Percentiles rank a stretch among this genome's conserved stretches.
phyloP scores from a whole-genome alignment of 2,329 filamentous ascomycete genomes.

The Hypomyces perniciosus region DNA sequence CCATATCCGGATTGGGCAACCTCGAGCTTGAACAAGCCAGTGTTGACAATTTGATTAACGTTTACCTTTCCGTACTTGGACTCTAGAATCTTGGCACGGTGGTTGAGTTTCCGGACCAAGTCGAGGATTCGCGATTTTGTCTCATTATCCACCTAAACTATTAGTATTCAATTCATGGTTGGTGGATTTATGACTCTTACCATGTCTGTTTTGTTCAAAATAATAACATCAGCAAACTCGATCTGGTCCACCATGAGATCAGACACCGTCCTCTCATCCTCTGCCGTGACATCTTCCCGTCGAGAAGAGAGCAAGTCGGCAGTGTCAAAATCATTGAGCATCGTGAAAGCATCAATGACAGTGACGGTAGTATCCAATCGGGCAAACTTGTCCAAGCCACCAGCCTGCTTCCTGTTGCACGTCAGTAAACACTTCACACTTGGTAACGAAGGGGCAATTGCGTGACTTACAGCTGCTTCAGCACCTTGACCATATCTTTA shows the following conservation, averaged over 20 bases:
- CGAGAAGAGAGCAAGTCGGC: constrained; percentile 60
- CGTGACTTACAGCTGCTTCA: constrained; percentile 30
- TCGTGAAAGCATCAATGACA: constrained; percentile 66
- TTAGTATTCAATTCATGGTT: not conserved
- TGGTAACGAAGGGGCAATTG: too few species aligned
- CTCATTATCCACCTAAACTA: constrained; percentile 30
- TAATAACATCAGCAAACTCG: constrained; percentile 68
- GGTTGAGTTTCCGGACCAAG: constrained; percentile 58
- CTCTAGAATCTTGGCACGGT: constrained; percentile 58
- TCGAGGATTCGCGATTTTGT: constrained; percentile 42
- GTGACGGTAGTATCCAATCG: constrained; percentile 66
- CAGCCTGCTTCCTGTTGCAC: constrained; percentile 40
- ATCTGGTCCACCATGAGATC: constrained; percentile 73
- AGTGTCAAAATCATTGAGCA: constrained; percentile 67
- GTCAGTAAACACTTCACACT: not conserved
- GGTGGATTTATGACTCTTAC: constrained; percentile 30
- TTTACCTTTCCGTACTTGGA: constrained; percentile 54
- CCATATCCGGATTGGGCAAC: constrained; percentile 59
- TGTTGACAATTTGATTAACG: constrained; percentile 58
- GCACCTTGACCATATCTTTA: constrained; percentile 28
- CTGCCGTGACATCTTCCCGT: constrained; percentile 54
- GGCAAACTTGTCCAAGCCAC: constrained; percentile 60
- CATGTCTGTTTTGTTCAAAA: constrained; percentile 65
- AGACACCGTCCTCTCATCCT: constrained; percentile 68
- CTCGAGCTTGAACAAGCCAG: constrained; percentile 58